These are phyloP conservation scores for Ceratocystis ficicola DNA, from an alignment of 2,329 filamentous ascomycete genomes.

Conservation along the genomic window DNA sequence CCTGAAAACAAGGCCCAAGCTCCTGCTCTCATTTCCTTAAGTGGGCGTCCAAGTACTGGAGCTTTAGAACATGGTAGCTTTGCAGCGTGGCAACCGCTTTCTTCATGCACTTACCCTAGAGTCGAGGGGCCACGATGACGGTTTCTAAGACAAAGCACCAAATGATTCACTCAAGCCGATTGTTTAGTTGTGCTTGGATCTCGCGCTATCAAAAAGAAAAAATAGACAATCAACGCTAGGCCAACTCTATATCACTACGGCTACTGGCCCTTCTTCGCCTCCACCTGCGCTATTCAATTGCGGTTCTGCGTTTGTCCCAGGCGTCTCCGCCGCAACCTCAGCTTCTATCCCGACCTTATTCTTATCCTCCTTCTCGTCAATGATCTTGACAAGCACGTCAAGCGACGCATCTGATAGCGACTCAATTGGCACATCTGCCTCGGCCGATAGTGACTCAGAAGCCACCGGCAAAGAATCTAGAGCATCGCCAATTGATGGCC, in stretches of 20 bases:
- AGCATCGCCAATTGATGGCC: not conserved
- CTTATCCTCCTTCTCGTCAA: conserved; percentile 1
- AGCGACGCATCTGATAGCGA: conserved; percentile 10
- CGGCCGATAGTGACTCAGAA: not conserved
- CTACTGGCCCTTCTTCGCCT: not conserved
- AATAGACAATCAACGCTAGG: not conserved
- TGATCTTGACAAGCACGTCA: conserved; percentile 2
- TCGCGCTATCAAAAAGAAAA: not conserved
- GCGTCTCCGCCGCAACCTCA: not conserved
- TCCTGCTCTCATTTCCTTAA: not conserved
- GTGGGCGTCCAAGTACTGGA: too few species aligned
- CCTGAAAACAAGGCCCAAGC: not conserved
- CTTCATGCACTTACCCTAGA: too few species aligned
- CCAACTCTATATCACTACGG: not conserved
- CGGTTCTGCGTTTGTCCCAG: not conserved
- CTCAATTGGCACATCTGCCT: not conserved
- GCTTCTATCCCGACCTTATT: not conserved
- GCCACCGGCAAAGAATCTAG: not conserved
- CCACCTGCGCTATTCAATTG: not conserved
- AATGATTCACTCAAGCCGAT: too few species aligned
- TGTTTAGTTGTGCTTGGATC: too few species aligned
- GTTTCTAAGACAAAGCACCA: too few species aligned
- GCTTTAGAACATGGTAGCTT: too few species aligned
- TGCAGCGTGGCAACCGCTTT: too few species aligned
- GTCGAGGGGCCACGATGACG: too few species aligned